phyloP scores from a whole-genome alignment of 768 basidiomycete species.

The Pholiota molesta region DNA sequence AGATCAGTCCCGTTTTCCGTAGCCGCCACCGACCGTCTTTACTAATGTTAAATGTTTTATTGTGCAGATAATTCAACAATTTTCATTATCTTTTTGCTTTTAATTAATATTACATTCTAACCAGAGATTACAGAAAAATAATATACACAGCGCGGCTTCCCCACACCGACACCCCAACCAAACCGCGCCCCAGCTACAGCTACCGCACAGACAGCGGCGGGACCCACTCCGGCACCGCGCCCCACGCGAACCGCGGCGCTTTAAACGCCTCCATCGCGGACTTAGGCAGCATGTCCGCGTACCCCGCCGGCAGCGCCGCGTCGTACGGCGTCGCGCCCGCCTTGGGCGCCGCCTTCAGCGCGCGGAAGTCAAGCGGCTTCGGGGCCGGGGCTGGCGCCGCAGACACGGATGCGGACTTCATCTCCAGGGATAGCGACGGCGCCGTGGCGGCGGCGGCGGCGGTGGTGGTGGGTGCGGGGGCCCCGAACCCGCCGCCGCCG shows the following conservation, averaged over 20 bases:
- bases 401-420: slow-evolving; percentile 10
- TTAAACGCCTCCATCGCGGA: slow-evolving; percentile 55
- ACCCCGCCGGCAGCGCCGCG: slow-evolving; percentile 57
- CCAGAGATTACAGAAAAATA: not conserved
- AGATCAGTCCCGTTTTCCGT: no score
- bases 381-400: not conserved
- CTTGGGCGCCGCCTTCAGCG: slow-evolving; percentile 33
- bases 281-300: slow-evolving; percentile 55
- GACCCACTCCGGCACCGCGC: slow-evolving; percentile 71
- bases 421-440: slow-evolving; percentile 14
- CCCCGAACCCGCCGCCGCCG: not conserved
- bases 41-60: not conserved
- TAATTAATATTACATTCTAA: not conserved
- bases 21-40: no score
- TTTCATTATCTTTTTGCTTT: no score
- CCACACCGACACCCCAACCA: no score
- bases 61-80: no score
- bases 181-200: no score
- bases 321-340: slow-evolving; percentile 61
- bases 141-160: not conserved
- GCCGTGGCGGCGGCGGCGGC: not conserved
- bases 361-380: slow-evolving; percentile 12
- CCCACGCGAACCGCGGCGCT: slow-evolving; percentile 64
- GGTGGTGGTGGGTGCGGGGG: not conserved
- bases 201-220: slow-evolving; percentile 56